Evolutionary conservation across 177 flowering plant species (phyloP).

Genomic region (Tripterygium wilfordii): DNA sequence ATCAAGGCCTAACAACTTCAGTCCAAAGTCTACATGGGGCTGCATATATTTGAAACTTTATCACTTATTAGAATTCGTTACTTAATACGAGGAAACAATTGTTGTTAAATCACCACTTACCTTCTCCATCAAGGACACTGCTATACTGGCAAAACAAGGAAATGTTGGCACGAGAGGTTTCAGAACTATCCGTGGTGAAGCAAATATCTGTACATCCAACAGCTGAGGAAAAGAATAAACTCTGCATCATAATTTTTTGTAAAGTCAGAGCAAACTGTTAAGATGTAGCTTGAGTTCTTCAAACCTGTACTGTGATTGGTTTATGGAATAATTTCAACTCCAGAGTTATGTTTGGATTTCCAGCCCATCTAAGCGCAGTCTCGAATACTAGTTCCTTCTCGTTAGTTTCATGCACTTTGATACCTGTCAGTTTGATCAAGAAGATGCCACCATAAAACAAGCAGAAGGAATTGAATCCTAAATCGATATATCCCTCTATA

Average conservation of each 20-base stretch:
- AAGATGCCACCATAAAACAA: neutral
- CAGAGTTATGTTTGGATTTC: conserved; percentile 62
- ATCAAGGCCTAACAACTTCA: conserved; percentile 22
- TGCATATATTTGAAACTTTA: conserved; percentile 7
- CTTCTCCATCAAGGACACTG: conserved; percentile 68
- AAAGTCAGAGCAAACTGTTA: neutral
- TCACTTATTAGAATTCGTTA: neutral
- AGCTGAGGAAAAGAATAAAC: conserved; percentile 32
- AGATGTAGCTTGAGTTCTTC: conserved; percentile 1
- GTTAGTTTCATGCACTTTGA: conserved; percentile 63
- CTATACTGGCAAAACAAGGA: conserved; percentile 65
- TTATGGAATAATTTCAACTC: conserved; percentile 37
- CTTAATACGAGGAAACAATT: neutral
- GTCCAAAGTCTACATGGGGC: conserved; percentile 29
- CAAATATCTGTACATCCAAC: conserved; percentile 58
- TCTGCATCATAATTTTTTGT: neutral
- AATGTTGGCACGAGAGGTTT: conserved; percentile 76
- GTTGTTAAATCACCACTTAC: conserved; percentile 19
- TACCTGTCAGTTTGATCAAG: conserved; percentile 33
- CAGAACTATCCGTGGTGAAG: conserved; percentile 53
- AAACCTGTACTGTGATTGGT: conserved; percentile 53
- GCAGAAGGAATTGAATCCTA: neutral
- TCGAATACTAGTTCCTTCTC: conserved; percentile 71
- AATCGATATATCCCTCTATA: too few relatives aligned
- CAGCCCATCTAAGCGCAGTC: conserved; percentile 80